Evolutionary conservation across 2,329 filamentous ascomycete genomes (phyloP).

Genomic region (Exserohilum turcica): DNA sequence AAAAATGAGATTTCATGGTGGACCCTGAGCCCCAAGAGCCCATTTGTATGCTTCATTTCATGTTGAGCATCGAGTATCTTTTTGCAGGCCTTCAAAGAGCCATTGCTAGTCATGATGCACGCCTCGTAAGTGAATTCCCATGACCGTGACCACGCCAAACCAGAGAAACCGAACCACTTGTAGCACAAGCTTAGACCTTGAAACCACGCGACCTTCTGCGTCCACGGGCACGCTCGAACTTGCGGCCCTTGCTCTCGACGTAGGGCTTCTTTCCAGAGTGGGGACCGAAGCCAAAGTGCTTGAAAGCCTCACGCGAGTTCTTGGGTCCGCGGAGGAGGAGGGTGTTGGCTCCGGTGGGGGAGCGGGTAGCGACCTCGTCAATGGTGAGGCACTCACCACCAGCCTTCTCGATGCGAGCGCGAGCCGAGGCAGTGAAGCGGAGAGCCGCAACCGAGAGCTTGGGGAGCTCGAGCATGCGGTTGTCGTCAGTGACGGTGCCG

Average conservation of each 20-base stretch:
- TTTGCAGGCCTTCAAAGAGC: constrained; percentile 43
- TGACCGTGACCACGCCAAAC: constrained; percentile 47
- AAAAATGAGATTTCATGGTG: constrained; percentile 29
- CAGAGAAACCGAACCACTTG: constrained; percentile 43
- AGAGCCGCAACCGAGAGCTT: constrained; percentile 94
- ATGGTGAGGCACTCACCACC: constrained; percentile 95
- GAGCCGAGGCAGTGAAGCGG: constrained; percentile 94
- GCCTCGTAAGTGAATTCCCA: constrained; percentile 44
- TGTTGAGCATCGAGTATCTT: constrained; percentile 46
- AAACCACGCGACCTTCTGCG: constrained; percentile 98
- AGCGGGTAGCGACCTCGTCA: constrained; percentile 94
- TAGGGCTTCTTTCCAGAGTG: constrained; percentile 99
- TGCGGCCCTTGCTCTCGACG: constrained; percentile 97
- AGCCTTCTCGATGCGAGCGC: constrained; percentile 88
- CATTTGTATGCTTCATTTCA: constrained; percentile 42
- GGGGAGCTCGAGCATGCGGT: constrained; percentile 79
- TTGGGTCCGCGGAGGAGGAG: constrained; percentile 96
- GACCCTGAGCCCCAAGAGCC: constrained; percentile 42
- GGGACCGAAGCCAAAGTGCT: constrained; percentile 98
- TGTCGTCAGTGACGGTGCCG: constrained; percentile 96
- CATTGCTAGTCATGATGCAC: constrained; percentile 45
- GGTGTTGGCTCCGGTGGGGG: constrained; percentile 96
- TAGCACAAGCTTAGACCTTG: constrained; percentile 82
- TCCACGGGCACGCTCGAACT: constrained; percentile 99
- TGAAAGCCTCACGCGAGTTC: constrained; percentile 96